Evolutionary conservation across 768 basidiomycete genomes (phyloP).

Genomic region (Daedalea quercina): DNA sequence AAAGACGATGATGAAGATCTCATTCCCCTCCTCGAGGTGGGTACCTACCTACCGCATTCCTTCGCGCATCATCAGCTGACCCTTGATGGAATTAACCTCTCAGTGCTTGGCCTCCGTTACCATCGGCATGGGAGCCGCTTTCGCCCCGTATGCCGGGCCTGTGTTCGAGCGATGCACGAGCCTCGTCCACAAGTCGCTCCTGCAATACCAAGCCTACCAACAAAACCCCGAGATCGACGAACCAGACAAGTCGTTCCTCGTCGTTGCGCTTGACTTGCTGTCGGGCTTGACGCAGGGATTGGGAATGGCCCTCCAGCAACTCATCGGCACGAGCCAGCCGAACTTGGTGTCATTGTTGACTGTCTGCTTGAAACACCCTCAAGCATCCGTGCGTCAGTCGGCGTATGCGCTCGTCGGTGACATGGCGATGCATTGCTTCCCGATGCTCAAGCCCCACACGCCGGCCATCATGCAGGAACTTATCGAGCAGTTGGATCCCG

Average conservation of each 20-base stretch:
- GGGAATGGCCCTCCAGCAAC: slow-evolving; percentile 65
- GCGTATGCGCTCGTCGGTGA: slow-evolving; percentile 98
- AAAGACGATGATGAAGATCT: slow-evolving; percentile 89
- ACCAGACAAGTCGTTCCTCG: slow-evolving; percentile 95
- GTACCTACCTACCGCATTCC: slow-evolving; percentile 9
- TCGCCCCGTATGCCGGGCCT: slow-evolving; percentile 81
- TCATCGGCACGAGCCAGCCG: slow-evolving; percentile 67
- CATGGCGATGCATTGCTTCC: slow-evolving; percentile 94
- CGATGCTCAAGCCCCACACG: slow-evolving; percentile 77
- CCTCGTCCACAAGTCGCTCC: slow-evolving; percentile 76
- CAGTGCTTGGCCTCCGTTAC: slow-evolving; percentile 97
- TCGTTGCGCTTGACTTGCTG: slow-evolving; percentile 94
- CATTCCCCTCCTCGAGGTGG: slow-evolving; percentile 91
- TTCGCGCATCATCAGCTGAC: background rate
- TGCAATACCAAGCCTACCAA: slow-evolving; percentile 83
- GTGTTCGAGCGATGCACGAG: slow-evolving; percentile 89
- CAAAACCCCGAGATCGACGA: slow-evolving; percentile 89
- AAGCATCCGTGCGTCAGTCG: slow-evolving; percentile 91
- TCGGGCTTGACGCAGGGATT: slow-evolving; percentile 95
- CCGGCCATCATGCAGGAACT: slow-evolving; percentile 87
- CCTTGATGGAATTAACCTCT: background rate
- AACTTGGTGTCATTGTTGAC: slow-evolving; percentile 77
- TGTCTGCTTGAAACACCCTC: slow-evolving; percentile 90
- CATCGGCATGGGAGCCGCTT: slow-evolving; percentile 88
- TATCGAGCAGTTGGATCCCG: slow-evolving; percentile 83